Base-by-base conservation (phyloP, 768 basidiomycete species). In the Trametes cubensis region DNA sequence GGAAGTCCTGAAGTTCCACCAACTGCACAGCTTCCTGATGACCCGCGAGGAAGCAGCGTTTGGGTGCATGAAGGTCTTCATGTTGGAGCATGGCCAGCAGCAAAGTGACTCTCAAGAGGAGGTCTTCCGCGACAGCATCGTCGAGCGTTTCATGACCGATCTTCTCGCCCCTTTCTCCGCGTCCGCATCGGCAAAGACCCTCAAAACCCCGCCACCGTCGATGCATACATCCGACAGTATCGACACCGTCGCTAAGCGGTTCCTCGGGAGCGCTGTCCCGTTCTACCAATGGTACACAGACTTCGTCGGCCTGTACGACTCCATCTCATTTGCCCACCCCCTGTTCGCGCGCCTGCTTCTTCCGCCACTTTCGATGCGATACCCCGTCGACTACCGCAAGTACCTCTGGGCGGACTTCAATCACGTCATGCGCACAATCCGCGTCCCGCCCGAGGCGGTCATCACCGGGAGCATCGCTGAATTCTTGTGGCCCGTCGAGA, bases 221-320 rank as follows among this genome's bases (percentile, higher is more conserved):
- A 54, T 63, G 23, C 28, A 63, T 67, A 13, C 52, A 58, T 41
- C 67, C 66, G 21, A 71, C 73, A 62, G 72, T 20, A 73, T 92
- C 56, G 89, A 92, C 65, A 67, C 75, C 6, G 84, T 82, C 2
- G 80, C 89, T 2, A 61, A 70, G 14, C 76, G 77, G 25, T 87
- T 87, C 72, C 82, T 93, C n/a, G 86, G 88, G 0, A 63, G 79
- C 0, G 75, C 77, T 5, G 86, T 87, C 0, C 93, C 95, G 0
- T 98, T 98, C 79, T 97, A 86, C 78, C 94, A 96, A 72, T 93
- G 90, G 69, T 98, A 94, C 76, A 90, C 89, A 15, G 95, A 97
- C 74, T 89, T 97, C 70, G 80, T 96, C 58, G 87, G 84, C 1
- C 77, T 98, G n/a, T 98, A 95, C 75, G 91, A 93, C 69, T 84